Evolutionary conservation across 106 monocot genomes (phyloP), one percentile per base, ranked within the genome.

Genomic region (Agapanthus africanus): DNA sequence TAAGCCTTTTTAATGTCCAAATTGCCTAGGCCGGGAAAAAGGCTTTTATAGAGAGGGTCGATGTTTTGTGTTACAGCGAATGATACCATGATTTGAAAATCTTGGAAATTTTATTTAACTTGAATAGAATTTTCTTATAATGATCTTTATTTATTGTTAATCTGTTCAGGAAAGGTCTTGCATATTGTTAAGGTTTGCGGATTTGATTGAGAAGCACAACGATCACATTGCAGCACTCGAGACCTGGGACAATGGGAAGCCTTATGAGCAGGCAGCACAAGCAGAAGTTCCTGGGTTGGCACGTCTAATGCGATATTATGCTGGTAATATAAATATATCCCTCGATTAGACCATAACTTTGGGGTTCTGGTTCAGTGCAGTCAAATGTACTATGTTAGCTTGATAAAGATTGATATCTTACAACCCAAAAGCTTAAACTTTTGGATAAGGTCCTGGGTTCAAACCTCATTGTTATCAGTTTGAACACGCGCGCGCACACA

Each of bases 221-320:
- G 93, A 86, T 66, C 83, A 86, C 44, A 73, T 93, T 73, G 93
- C 93, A 33, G 80, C 89, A 47, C 81, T 93, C 21, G 93, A 93
- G 73, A 89, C 89, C 22, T 89, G 88, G 93, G 93, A 93, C 50
- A 89, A 82, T 74, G 93, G 93, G 68, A 93, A 93, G 57, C 83
- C 93, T 6, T 86, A 84, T 50, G 93, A 82, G 63, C 86, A 93
- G 59, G 44, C 89, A 72, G 85, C 93, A 6, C 26, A n/a, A 1
- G 46, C 60, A 23, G 88, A 93, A 71, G 70, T 93, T 16, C 89
- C 89, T 37, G 84, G 86, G 93, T 0, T 93, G 6, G 71, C 69
- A 13, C 86, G 93, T 35, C 9, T 93, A n/a, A 77, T 93, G 28
- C 76, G 93, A 37, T 93, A 93, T 73, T 93, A 93, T 70, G 93